A percentile compares a stretch with the other conserved stretches of the same genome.
Evolutionary conservation across 441 rosid species (phyloP).

Genomic region (Populus tomentosa): DNA sequence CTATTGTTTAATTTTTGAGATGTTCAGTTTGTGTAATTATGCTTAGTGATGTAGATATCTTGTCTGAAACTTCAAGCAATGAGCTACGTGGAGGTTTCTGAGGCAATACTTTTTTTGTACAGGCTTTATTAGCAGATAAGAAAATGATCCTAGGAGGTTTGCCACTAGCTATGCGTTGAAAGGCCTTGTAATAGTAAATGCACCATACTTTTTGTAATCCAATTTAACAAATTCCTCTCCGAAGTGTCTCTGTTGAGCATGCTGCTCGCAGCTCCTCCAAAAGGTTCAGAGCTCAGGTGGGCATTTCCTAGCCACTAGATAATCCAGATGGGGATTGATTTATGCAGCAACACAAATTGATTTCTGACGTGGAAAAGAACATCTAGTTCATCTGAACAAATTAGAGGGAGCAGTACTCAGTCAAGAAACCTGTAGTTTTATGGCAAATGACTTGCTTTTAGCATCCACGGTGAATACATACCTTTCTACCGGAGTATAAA

Average conservation of each 20-base stretch:
- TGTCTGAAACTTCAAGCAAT: neutral
- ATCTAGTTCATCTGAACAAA: neutral
- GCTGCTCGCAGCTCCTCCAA: no score
- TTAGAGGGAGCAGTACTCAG: neutral
- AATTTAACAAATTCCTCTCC: neutral
- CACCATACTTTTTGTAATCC: neutral
- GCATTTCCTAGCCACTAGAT: no score
- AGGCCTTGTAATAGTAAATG: neutral
- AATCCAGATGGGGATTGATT: no score
- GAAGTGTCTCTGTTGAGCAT: neutral
- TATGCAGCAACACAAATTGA: no score
- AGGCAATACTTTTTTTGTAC: neutral
- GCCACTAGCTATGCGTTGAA: neutral
- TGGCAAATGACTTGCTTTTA: neutral
- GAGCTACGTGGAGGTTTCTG: neutral
- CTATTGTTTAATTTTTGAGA: neutral
- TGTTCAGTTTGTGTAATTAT: conserved; percentile 3
- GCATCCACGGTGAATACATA: no score
- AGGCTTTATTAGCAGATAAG: neutral
- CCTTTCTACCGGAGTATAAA: neutral
- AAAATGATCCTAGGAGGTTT: conserved; percentile 3
- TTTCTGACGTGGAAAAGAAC: no score
- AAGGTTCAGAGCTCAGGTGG: no score
- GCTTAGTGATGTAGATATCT: no score
- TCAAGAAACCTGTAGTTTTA: neutral